Conservation (phyloP, 2,329 filamentous ascomycete genomes). For the Neonectria faginata region DNA sequence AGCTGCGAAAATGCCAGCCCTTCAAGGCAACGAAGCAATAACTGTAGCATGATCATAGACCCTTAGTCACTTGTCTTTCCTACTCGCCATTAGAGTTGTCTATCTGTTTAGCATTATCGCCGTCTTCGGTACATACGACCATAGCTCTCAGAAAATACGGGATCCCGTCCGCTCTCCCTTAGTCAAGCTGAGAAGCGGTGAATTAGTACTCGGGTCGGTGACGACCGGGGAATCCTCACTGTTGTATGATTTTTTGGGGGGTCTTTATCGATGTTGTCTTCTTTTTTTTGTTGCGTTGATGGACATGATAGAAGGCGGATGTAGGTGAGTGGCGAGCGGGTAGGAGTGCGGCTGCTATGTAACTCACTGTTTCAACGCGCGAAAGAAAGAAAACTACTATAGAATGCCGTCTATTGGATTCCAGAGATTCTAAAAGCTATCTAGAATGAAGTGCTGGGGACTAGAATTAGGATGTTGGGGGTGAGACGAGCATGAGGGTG, state of each 20-base stretch:
- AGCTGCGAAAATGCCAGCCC: too few species aligned
- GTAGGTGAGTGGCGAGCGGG: not conserved
- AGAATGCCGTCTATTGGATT: not conserved
- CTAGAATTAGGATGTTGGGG: not conserved
- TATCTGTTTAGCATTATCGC: not conserved
- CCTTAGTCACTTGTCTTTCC: not conserved
- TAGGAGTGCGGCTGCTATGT: not conserved
- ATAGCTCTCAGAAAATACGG: slow-evolving; percentile 12
- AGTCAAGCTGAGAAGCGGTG: slow-evolving; percentile 10
- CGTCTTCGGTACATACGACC: not conserved
- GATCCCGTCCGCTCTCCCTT: slow-evolving; percentile 11
- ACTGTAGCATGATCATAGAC: not conserved
- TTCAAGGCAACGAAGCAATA: too few species aligned
- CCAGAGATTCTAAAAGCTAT: too few species aligned
- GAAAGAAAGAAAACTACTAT: not conserved
- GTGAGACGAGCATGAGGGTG: not conserved
- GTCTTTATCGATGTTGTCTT: not conserved
- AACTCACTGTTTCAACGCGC: not conserved
- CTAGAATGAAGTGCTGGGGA: not conserved
- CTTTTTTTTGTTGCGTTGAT: not conserved
- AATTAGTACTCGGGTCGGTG: slow-evolving; percentile 12
- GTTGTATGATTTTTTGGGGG: slow-evolving; percentile 3
- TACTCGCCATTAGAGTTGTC: not conserved
- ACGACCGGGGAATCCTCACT: slow-evolving; percentile 9
- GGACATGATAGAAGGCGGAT: not conserved